Base-by-base conservation (phyloP, 768 basidiomycete genomes). In the Flagelloscypha sp. region DNA sequence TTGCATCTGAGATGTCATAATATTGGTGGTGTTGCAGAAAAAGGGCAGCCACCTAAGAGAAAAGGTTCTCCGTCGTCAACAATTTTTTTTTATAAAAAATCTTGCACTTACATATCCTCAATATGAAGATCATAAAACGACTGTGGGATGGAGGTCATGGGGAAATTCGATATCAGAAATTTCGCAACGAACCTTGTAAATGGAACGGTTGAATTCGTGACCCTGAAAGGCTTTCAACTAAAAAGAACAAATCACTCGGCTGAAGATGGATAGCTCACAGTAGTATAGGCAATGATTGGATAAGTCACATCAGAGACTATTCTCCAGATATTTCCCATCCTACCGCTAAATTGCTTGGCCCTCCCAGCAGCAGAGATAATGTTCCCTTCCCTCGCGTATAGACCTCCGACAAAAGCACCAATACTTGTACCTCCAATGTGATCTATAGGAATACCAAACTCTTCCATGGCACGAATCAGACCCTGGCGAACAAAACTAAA, bases 11-110 rank as follows among this genome's bases (percentile, higher is more conserved):
- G 90, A 95, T 29, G 86, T 88, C 35, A 82, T 90, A 55, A 99
- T 95, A 49, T 97, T 97, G 13, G 95, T 94, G 2, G 94, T 88
- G 49, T 98, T 98, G 60, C 92, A 95, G 61, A 94, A 98, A 63
- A 78, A 97, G 4, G 94, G 95, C 5, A 99, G 67, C 95, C 94
- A 98, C n/a, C n/a, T n/a, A n/a, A n/a, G n/a, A n/a, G n/a, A n/a
- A n/a, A n/a, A n/a, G n/a, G n/a, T n/a, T n/a, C n/a, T n/a, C n/a
- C n/a, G n/a, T n/a, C n/a, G n/a, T n/a, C n/a, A n/a, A n/a, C n/a
- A n/a, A n/a, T n/a, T n/a, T n/a, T n/a, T n/a, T n/a, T n/a, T n/a
- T n/a, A n/a, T n/a, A n/a, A n/a, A n/a, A n/a, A n/a, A n/a, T n/a
- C n/a, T n/a, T n/a, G n/a, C n/a, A n/a, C n/a, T n/a, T n/a, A n/a